Conservation (phyloP, 345 rosid species). For the Murraya paniculata region DNA sequence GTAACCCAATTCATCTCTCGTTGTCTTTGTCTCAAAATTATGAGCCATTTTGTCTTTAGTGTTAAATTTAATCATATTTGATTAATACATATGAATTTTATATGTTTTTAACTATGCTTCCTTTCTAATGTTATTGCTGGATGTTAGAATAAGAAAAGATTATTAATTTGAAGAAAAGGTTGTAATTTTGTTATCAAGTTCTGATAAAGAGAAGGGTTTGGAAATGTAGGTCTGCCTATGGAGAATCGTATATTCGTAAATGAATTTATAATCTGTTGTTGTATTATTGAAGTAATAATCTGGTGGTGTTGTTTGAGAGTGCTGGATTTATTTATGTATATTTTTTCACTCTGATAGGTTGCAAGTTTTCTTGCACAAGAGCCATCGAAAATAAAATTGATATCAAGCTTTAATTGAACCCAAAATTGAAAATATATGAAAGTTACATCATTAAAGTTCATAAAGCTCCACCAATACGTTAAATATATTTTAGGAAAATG, state of each 20-base stretch:
- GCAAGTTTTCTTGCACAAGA: background rate
- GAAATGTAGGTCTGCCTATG: background rate
- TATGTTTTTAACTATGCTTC: too few species aligned
- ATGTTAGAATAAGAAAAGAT: background rate
- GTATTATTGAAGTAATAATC: background rate
- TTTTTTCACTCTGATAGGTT: background rate
- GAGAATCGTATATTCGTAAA: background rate
- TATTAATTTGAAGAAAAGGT: background rate
- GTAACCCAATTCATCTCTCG: slow-evolving; percentile 28
- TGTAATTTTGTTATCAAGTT: background rate
- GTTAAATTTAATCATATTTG: background rate
- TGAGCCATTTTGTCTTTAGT: background rate
- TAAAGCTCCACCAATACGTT: background rate
- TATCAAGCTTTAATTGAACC: background rate
- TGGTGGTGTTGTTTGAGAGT: background rate
- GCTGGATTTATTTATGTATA: background rate
- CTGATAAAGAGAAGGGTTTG: background rate
- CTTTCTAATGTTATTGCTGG: background rate
- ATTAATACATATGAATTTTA: background rate
- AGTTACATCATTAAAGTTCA: background rate
- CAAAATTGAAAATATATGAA: background rate
- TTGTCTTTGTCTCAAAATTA: background rate
- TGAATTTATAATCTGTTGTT: background rate
- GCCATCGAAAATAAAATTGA: background rate
- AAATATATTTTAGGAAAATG: background rate